Conservation (phyloP, 1,139 yeast species). For the Geotrichum macrosporum region DNA sequence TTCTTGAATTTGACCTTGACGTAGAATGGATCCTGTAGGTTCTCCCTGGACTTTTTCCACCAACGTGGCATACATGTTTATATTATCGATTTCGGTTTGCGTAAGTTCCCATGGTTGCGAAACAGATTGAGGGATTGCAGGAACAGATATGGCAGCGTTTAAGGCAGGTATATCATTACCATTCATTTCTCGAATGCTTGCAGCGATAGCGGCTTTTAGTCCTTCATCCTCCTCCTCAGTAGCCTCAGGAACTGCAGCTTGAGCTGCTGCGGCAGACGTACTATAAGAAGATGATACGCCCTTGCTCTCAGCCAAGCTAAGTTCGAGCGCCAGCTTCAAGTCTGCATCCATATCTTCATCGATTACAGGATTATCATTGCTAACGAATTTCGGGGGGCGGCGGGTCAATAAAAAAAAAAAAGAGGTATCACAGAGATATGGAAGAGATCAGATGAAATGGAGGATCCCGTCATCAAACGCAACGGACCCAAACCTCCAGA, state of each 20-base stretch:
- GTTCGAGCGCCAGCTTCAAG: slow-evolving; percentile 67
- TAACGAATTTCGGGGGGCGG: too few relatives aligned
- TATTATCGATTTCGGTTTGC: slow-evolving; percentile 60
- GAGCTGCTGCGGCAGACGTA: slow-evolving; percentile 18
- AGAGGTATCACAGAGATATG: too few relatives aligned
- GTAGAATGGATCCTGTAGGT: slow-evolving; percentile 51
- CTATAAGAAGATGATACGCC: slow-evolving; percentile 21
- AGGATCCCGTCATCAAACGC: too few relatives aligned
- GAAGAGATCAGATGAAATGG: too few relatives aligned
- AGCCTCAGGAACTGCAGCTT: slow-evolving; percentile 3
- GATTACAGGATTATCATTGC: slow-evolving; percentile 11
- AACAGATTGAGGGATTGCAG: slow-evolving; percentile 25
- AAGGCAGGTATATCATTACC: slow-evolving; percentile 23
- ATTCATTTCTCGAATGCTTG: slow-evolving; percentile 73
- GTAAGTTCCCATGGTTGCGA: slow-evolving; percentile 42
- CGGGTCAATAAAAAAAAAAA: too few relatives aligned
- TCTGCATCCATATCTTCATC: slow-evolving; percentile 68
- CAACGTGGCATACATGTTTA: slow-evolving; percentile 63
- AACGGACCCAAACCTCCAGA: too few relatives aligned
- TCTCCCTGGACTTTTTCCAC: slow-evolving; percentile 53
- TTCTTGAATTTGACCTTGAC: slow-evolving; percentile 59
- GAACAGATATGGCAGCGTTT: slow-evolving; percentile 12
- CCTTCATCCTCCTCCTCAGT: slow-evolving; percentile 78
- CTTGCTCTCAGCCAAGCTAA: slow-evolving; percentile 61
- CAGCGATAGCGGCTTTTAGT: slow-evolving; percentile 92